Evolutionary conservation across 805 yeast species (phyloP), one percentile per base, ranked within the genome.

Genomic region (Candida sphagnicola): DNA sequence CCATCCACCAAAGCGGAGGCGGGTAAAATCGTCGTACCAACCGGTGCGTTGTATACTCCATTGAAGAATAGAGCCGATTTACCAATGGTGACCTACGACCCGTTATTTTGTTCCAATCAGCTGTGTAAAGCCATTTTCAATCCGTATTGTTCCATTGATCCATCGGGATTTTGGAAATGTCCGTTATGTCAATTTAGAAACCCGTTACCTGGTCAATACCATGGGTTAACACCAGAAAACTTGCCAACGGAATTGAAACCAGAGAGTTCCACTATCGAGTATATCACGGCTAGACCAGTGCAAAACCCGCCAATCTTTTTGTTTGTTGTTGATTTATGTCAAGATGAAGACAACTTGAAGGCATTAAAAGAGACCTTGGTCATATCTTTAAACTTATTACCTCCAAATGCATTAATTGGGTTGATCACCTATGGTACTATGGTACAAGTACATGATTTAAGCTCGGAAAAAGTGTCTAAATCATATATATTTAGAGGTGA

Each of bases 21-120:
- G 14, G 82, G 82, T 52, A 84, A 93, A 50, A 84, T 89, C 54
- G 95, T 91, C 14, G 90, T 93, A 23, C 99, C 99, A 10, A 82
- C 93, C 26, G 95, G 97, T 30, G 83, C 96, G 40, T 67, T 93
- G 45, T 93, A 89, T 70, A 90, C 97, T n/a, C 99, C 99, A 6
- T 74, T 93, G 51, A 80, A 87, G 53, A 78, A 78, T 41, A 77
- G 85, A 48, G 84, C 82, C 43, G 89, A 82, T 46, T 69, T 88
- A 45, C 82, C 87, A 13, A 65, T 85, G 38, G 57, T 56, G 12
- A 50, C 75, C 14, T 64, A 67, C 0, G 67, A 67, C 11, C 60
- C 75, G 18, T 62, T 53, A 19, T 51, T 67, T 21, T 80, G 85
- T 55, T 75, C 89, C 39, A 65, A 72, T 41, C 76, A 80, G 18